A percentile compares a stretch with the other conserved stretches of the same genome.
These are phyloP conservation scores for Rhazya stricta DNA, from an alignment of 257 asterid species.

Conservation along the genomic window DNA sequence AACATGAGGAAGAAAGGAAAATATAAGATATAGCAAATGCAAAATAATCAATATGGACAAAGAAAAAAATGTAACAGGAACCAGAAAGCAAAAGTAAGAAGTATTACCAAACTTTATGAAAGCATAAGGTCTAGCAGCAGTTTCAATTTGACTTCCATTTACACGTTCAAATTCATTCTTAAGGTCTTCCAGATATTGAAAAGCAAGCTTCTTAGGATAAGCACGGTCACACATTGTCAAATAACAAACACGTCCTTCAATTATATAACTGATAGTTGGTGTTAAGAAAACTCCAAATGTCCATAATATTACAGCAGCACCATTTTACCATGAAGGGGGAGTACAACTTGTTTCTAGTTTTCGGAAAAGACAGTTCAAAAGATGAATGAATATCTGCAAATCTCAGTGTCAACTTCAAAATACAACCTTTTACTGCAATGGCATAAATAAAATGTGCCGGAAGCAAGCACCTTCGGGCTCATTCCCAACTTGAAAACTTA, in stretches of 20 bases:
- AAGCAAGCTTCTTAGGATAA: slow-evolving; percentile 92
- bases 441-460: neutral
- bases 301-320: neutral
- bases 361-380: neutral
- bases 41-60: slow-evolving; percentile 3
- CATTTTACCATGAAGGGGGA: neutral
- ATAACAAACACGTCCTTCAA: slow-evolving; percentile 89
- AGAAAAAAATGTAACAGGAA: neutral
- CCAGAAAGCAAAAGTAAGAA: slow-evolving; percentile 13
- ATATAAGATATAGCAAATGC: slow-evolving; percentile 9
- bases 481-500: neutral
- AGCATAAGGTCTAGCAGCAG: slow-evolving; percentile 98
- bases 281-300: slow-evolving; percentile 42
- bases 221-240: slow-evolving; percentile 93
- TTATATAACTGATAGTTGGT: slow-evolving; percentile 56
- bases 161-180: slow-evolving; percentile 87
- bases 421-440: neutral
- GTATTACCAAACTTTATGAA: slow-evolving; percentile 83
- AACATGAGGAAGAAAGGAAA: slow-evolving; percentile 11
- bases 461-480: neutral
- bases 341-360: neutral
- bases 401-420: neutral
- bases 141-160: slow-evolving; percentile 82
- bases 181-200: slow-evolving; percentile 91
- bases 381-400: slow-evolving; percentile 3